Percentiles rank a stretch among this genome's conserved stretches.
phyloP scores from a whole-genome alignment of 371 early-diverging fungal genomes.

The Saksenaea oblongispora region DNA sequence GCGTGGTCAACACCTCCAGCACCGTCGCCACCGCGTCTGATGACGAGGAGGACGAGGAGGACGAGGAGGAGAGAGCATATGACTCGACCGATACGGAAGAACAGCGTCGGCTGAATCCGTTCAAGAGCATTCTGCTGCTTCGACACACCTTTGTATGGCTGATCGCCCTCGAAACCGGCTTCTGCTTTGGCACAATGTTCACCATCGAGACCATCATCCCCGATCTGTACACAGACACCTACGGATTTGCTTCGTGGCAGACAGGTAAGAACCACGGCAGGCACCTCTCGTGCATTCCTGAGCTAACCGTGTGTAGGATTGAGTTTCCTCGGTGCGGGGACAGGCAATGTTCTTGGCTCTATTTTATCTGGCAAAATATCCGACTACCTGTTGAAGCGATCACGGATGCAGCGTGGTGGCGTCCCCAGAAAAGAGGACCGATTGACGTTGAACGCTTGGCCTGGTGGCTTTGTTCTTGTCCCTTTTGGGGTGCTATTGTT shows the following conservation, averaged over 20 bases:
- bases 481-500: constrained; percentile 56
- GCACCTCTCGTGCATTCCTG: no score
- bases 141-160: constrained; percentile 44
- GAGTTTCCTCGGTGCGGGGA: constrained; percentile 42
- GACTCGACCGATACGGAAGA: no score
- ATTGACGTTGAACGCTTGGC: constrained; percentile 43
- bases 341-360: constrained; percentile 43
- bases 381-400: constrained; percentile 30
- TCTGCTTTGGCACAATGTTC: constrained; percentile 53
- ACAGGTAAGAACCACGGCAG: constrained; percentile 36
- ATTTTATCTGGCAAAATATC: constrained; percentile 36
- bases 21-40: neutral
- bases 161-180: constrained; percentile 41
- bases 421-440: constrained; percentile 37
- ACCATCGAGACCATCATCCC: constrained; percentile 50
- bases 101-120: constrained; percentile 24
- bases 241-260: constrained; percentile 47
- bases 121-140: constrained; percentile 35
- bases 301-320: no score
- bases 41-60: neutral
- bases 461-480: constrained; percentile 51
- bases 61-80: neutral
- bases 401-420: constrained; percentile 31
- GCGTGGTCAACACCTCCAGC: neutral
- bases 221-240: constrained; percentile 27